Percentiles rank a stretch among this genome's conserved stretches.
These are phyloP conservation scores for Fomitiporia mediterranea DNA, from an alignment of 1,284 basidiomycete genomes.

Conservation along the genomic window DNA sequence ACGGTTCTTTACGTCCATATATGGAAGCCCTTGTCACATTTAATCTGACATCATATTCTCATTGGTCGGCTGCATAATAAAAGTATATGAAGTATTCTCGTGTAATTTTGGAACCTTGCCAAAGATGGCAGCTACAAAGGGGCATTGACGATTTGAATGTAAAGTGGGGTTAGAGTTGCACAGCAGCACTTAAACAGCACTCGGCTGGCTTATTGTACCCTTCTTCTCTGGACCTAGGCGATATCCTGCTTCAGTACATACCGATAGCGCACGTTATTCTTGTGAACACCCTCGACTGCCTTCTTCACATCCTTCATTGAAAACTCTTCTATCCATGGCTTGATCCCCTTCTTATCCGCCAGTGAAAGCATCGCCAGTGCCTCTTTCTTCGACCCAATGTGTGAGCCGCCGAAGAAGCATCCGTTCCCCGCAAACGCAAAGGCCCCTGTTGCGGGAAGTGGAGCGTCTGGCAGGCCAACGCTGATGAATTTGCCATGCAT, in stretches of 20 bases:
- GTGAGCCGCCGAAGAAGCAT: slow-evolving; percentile 15
- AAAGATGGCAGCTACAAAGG: too few species aligned
- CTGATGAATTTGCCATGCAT: slow-evolving; percentile 17
- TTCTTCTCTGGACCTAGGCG: background rate
- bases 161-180: too few species aligned
- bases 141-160: too few species aligned
- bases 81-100: too few species aligned
- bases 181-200: background rate
- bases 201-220: background rate
- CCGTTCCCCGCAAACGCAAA: slow-evolving; percentile 5
- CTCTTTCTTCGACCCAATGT: slow-evolving; percentile 19
- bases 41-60: background rate
- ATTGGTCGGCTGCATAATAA: too few species aligned
- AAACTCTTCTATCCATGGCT: slow-evolving; percentile 41
- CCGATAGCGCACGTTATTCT: slow-evolving; percentile 50
- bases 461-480: slow-evolving; percentile 17
- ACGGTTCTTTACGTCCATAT: background rate
- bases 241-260: slow-evolving; percentile 41
- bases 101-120: too few species aligned
- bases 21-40: background rate
- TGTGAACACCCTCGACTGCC: slow-evolving; percentile 49
- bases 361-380: slow-evolving; percentile 17
- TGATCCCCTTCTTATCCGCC: slow-evolving; percentile 37
- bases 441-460: background rate
- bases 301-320: slow-evolving; percentile 55